Evolutionary conservation across 2,329 filamentous ascomycete species (phyloP), one percentile per base, ranked within the genome.

Genomic region (Cladosporium halotolerans): DNA sequence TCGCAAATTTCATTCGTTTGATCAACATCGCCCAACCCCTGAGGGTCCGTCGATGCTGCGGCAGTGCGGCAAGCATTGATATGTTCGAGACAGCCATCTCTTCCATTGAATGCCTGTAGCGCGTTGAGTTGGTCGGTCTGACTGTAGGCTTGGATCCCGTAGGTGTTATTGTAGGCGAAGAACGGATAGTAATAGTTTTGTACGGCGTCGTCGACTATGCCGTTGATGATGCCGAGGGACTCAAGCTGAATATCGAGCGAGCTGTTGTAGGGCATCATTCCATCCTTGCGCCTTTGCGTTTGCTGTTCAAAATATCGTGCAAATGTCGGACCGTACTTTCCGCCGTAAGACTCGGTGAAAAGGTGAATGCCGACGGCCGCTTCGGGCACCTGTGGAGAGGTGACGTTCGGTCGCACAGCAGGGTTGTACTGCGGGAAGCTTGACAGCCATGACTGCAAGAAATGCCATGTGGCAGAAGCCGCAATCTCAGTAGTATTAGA

Each of bases 191-290:
- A 79, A 2, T 79, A 77, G 3, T 73, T 72, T 68, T 89, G 83
- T 1, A 82, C 74, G 31, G 82, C 66, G 59, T 79, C 75, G 62
- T 90, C 87, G 34, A 89, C 73, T 58, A 84, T 81, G 10, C 85
- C 86, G 65, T 89, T 88, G 54, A 88, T 73, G 54, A 90, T 85
- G 18, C 85, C 85, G 0, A 89, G 68, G 0, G 84, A 80, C 11
- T 72, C 73, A 8, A 89, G 72, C 51, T 79, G 77, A 45, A 87
- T 79, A 31, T 81, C 76, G 9, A 85, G 68, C 2, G 80, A 83
- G 34, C 69, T 73, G 55, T 78, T 77, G 14, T 64, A 68, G 8
- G 76, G 66, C 1, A 80, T 54, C 1, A 74, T 67, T 3, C 81
- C 79, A 52, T 74, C 78, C n/a, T 67, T 63, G 11, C 79, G 77